Base-by-base conservation (phyloP, 2,329 filamentous ascomycete genomes). In the Orbilia brochopaga region DNA sequence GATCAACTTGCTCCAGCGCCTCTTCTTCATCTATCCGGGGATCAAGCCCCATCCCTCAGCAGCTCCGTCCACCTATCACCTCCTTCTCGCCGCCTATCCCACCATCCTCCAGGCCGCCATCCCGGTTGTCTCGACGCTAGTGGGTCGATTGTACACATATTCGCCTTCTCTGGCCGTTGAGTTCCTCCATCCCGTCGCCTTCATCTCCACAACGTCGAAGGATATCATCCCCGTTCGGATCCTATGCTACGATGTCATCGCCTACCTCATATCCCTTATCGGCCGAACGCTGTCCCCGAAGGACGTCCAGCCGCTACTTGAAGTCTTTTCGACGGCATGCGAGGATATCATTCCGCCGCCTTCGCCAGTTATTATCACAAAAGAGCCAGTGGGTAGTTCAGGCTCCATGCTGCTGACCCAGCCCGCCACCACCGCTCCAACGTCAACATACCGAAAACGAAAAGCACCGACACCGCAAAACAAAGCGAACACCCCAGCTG, bases 401-500 rank as follows among this genome's bases (percentile, higher is more conserved):
- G 32, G 30, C 8, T 65, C 67, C 1, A 73, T 73, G 69, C 53
- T 73, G 0, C 35, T 73, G 11, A 67, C 57, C 13, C 69, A 73
- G 17, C 69, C 69, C 7, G 55, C 67, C 13, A 27, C 54, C 4
- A 24, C 54, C 10, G 42, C 27, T 46, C 58, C 62, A n/a, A 56
- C 60, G 13, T 70, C 65, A 0, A 72, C 67, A 0, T 72, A 72
- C 35, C 64, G 59, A 17, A 72, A 72, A 48, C 30, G 67, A 27
- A 72, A 72, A 35, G 67, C 67, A 10, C 67, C 67, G 7, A 42
- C 54, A 3, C 67, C 55, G 0, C 74, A 74, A 35, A 74, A 74
- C 44, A 75, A 74, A 32, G 53, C 67, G n/a, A 69, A 73, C 50
- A 73, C 58, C 4, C 64, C 66, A 15, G 58, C 74, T 1, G 59